Conservation (phyloP, 2,329 filamentous ascomycete species). For the Cytospora paraplurivora region DNA sequence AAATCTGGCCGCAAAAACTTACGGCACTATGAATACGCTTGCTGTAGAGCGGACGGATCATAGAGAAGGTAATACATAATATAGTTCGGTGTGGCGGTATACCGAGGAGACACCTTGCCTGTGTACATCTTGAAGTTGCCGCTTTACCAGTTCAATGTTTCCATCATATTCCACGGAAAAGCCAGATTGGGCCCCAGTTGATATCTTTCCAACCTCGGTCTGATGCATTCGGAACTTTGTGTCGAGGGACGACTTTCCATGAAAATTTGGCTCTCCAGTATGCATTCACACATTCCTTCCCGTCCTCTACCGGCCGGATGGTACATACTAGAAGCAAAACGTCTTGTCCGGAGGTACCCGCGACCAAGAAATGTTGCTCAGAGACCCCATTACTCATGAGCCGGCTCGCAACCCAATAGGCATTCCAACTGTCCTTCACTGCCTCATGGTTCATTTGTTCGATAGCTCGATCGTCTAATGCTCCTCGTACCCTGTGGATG, state of each 20-base stretch:
- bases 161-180: background rate
- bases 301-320: background rate
- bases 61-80: too few species aligned
- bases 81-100: too few species aligned
- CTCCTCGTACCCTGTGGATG: conserved; percentile 14
- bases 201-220: background rate
- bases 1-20: too few species aligned
- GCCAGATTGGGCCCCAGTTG: background rate
- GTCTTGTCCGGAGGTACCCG: background rate
- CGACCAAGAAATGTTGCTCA: conserved; percentile 10
- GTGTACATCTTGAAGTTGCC: background rate
- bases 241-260: conserved; percentile 1
- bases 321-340: conserved; percentile 5
- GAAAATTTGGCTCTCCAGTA: conserved; percentile 15
- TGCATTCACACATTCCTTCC: background rate
- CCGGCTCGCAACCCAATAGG: conserved; percentile 11
- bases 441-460: conserved; percentile 21
- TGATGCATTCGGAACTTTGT: background rate
- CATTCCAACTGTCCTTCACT: conserved; percentile 16
- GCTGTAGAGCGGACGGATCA: too few species aligned
- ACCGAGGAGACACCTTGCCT: too few species aligned
- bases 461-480: conserved; percentile 5
- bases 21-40: too few species aligned
- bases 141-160: background rate
- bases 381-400: background rate